Base-by-base conservation (phyloP, 169 alveolate species). In the Eimeria zaria region DNA sequence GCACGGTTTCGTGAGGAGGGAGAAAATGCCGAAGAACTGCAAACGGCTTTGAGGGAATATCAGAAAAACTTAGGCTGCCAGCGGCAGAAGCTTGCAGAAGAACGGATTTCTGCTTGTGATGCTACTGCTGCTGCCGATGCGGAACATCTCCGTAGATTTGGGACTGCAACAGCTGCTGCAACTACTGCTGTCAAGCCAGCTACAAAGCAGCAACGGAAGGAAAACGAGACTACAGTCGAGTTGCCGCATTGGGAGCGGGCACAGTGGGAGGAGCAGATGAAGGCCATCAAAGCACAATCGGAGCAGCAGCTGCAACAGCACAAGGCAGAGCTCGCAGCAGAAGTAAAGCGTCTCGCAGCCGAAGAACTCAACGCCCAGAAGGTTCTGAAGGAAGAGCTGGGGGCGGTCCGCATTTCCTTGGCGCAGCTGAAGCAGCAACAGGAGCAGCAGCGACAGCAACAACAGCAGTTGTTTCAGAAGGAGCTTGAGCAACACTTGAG, bases 291-390 rank as follows among this genome's bases (percentile, higher is more conserved):
- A 55, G 60, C 12, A 44, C 46, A 85, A 39, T 18, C 60, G 74
- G 69, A 39, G 78, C 80, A 85, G 78, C 92, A 85, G 60, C 51
- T 85, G 60, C 80, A 36, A n/a, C 78, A 58, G n/a, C 92, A 85
- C 39, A 55, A 69, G 44, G 80, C 58, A 51, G 81, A 85, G 55
- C 78, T 85, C 27, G 92, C 44, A 60, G 60, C 64, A 16, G 92
- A 85, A 46, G 53, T 60, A 16, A 53, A 62, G 55, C 92, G 92
- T 44, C 2, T 85, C 39, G 92, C 92, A 62, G 78, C 20, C 14
- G 24, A 85, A 85, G 78, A 60, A 16, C 39, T 41, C 62, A 80
- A 58, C 30, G 36, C 60, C 27, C 92, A 85, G 16, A 85, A 33
- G 60, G 69, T 62, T 8, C 92, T 85, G 24, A 62, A 58, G 78